Evolutionary conservation across 495 filamentous ascomycete species (phyloP), one percentile per base, ranked within the genome.

Genomic region (Penicillium simplicissimum): DNA sequence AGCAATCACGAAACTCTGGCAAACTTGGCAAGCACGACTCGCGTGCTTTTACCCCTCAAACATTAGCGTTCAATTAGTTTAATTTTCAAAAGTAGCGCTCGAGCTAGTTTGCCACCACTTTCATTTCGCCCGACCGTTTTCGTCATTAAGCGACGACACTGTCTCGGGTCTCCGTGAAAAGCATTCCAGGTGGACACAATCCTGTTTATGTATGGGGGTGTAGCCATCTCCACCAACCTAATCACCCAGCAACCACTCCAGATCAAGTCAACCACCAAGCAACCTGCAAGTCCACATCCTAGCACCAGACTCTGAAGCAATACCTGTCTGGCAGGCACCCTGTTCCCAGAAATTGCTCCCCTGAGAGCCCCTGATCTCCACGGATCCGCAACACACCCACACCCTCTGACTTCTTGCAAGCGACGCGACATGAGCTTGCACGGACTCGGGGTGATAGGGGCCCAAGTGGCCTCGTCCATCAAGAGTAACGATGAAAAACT

Each of bases 371-470:
- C 42, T 45, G 17, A 21, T 15, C n/a, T 31, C n/a, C 40, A 17
- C n/a, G n/a, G 19, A 51, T 34, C 8, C 9, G 4, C 48, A 52
- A 48, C 45, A 1, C 17, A 33, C 25, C 23, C 28, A 8, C 35
- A 33, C 47, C 3, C 14, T 52, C 31, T 51, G 36, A 14, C 23
- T 13, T 10, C 35, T 54, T 25, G 33, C 35, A 47, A 47, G 4
- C 56, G n/a, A 35, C 62, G 45, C 54, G 9, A 31, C 28, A 72
- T 72, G 69, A 70, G 67, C 62, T 58, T 72, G 45, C 69, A 72
- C 59, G 69, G 69, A 23, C 67, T 72, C 25, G 69, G 69, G n/a
- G 69, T 72, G 45, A 72, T 72, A 60, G 69, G 69, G 62, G 69
- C 69, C 49, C 69, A 72, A 59, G 69, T 72, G 60, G 67, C 69